These are phyloP conservation scores for Fraxinus paxiana DNA, from an alignment of 305 asterid genomes.

Conservation along the genomic window DNA sequence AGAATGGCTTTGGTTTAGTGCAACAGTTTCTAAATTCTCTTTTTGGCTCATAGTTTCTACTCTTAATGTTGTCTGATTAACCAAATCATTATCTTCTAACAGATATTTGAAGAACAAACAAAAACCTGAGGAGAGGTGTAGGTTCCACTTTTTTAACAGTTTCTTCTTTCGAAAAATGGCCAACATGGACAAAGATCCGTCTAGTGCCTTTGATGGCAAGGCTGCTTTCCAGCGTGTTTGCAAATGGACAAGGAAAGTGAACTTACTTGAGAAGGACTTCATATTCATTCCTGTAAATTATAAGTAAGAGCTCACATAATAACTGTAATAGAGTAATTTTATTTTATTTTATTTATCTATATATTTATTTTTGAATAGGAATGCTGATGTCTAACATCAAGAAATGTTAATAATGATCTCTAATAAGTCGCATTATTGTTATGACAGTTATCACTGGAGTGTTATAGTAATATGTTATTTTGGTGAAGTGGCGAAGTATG, in stretches of 20 bases:
- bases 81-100: conserved; percentile 32
- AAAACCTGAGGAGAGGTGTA: conserved; percentile 45
- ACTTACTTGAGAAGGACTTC: conserved; percentile 84
- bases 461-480: conserved; percentile 81
- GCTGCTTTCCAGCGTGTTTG: conserved; percentile 95
- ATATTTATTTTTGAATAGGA: background rate
- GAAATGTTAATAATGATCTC: conserved; percentile 14
- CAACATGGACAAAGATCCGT: conserved; percentile 91
- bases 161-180: conserved; percentile 96
- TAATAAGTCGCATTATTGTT: conserved; percentile 17
- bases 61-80: conserved; percentile 18
- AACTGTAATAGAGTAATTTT: background rate
- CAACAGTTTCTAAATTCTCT: background rate
- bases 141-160: conserved; percentile 89
- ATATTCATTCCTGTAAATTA: conserved; percentile 84
- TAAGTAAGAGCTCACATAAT: conserved; percentile 53
- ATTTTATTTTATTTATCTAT: background rate
- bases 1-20: background rate
- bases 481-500: conserved; percentile 58
- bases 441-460: conserved; percentile 92
- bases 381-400: conserved; percentile 20
- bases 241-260: conserved; percentile 95
- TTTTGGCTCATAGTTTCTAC: conserved; percentile 15
- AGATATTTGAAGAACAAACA: conserved; percentile 72
- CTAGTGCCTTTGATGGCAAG: conserved; percentile 75